Conservation (phyloP, 805 yeast species). For the Blastobotrys peoriensis region DNA sequence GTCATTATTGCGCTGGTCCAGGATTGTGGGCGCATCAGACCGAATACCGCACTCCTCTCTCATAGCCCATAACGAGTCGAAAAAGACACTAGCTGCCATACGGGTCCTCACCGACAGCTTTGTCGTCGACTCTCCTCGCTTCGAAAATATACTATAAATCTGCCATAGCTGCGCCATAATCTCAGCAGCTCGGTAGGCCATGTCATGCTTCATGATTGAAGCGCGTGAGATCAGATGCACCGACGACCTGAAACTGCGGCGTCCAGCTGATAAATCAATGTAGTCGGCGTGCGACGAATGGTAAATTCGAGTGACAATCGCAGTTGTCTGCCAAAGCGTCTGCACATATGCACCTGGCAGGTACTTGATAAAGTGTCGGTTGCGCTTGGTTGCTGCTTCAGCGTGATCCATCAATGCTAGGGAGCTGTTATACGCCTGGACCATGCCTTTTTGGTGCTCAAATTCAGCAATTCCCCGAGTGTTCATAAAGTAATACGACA, state of each 20-base stretch:
- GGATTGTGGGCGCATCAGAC: constrained; percentile 31
- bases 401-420: constrained; percentile 64
- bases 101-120: constrained; percentile 57
- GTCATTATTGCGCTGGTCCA: constrained; percentile 19
- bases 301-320: constrained; percentile 69
- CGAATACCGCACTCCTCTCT: constrained; percentile 82
- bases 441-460: constrained; percentile 67
- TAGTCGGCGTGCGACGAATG: constrained; percentile 67
- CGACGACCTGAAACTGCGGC: constrained; percentile 39
- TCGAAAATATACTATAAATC: constrained; percentile 55
- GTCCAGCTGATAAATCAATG: constrained; percentile 67
- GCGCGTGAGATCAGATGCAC: constrained; percentile 58
- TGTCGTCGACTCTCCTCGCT: constrained; percentile 7
- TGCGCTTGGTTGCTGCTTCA: constrained; percentile 50
- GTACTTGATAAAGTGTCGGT: constrained; percentile 61
- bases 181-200: constrained; percentile 88
- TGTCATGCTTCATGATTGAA: constrained; percentile 82
- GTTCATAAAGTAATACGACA: constrained; percentile 77
- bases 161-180: constrained; percentile 95
- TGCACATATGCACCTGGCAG: constrained; percentile 73
- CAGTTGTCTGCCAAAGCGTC: constrained; percentile 88
- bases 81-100: constrained; percentile 88
- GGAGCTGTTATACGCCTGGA: constrained; percentile 75
- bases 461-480: constrained; percentile 36
- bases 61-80: constrained; percentile 80